Conservation (phyloP, 169 alveolate genomes). For the Miamiensis avidus region DNA sequence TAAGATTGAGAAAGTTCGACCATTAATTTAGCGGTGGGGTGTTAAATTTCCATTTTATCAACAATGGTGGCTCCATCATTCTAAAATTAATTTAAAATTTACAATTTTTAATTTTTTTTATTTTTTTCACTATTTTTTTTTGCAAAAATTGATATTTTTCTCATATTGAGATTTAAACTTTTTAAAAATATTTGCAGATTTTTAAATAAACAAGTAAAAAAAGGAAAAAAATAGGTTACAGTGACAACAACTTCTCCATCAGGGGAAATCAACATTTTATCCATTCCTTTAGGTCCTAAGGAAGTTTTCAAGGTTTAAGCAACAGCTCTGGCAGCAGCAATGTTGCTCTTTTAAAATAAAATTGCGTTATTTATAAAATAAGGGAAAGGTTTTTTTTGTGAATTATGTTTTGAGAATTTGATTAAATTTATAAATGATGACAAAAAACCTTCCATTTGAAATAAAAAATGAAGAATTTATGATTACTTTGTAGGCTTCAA, state of each 20-base stretch:
- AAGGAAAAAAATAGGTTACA: too few species aligned
- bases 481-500: conserved; percentile 96
- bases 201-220: too few species aligned
- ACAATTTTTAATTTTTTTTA: too few species aligned
- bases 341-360: conserved; percentile 67
- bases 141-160: too few species aligned
- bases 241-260: conserved; percentile 99
- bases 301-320: conserved; percentile 96
- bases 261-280: conserved; percentile 97
- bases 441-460: not conserved
- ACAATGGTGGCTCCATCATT: conserved; percentile 83
- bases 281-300: conserved; percentile 99
- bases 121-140: too few species aligned
- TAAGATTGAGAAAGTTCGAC: conserved; percentile 98
- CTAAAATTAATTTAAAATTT: too few species aligned
- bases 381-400: not conserved
- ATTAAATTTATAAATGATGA: not conserved
- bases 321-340: conserved; percentile 97
- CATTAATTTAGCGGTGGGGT: conserved; percentile 97
- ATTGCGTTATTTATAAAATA: not conserved
- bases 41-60: conserved; percentile 84
- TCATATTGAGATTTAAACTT: too few species aligned
- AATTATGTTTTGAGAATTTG: not conserved
- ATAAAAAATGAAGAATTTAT: not conserved
- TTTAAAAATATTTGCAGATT: too few species aligned